These are phyloP conservation scores for Verbena officinalis DNA, from an alignment of 257 asterid species.

Conservation along the genomic window DNA sequence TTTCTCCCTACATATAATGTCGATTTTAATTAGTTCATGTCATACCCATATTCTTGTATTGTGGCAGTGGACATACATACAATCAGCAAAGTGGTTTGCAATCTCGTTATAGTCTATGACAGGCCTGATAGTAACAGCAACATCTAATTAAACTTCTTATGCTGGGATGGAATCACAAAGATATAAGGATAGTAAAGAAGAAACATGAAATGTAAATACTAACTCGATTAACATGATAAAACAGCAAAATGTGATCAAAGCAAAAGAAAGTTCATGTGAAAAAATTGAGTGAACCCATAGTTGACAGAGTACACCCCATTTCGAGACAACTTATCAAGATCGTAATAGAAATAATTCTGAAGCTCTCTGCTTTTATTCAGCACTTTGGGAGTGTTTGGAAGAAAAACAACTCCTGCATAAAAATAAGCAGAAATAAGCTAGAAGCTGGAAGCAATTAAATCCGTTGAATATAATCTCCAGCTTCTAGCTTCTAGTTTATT, in stretches of 20 bases:
- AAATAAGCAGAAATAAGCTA: too few relatives aligned
- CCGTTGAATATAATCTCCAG: too few relatives aligned
- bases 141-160: constrained; percentile 16
- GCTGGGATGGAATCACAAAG: constrained; percentile 15
- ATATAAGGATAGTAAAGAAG: constrained; percentile 15
- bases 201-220: background rate
- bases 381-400: too few relatives aligned
- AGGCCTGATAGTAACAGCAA: constrained; percentile 60
- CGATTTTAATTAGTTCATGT: constrained; percentile 21
- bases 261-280: constrained; percentile 7
- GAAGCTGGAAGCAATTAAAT: too few relatives aligned
- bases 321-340: too few relatives aligned
- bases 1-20: too few relatives aligned
- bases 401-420: too few relatives aligned
- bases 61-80: constrained; percentile 79
- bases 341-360: too few relatives aligned
- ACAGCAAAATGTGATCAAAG: background rate
- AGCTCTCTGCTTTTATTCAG: too few relatives aligned
- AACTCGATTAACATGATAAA: constrained; percentile 3
- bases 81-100: constrained; percentile 80
- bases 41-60: constrained; percentile 71
- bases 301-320: constrained; percentile 82
- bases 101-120: constrained; percentile 79
- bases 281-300: constrained; percentile 39
- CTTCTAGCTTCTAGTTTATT: too few relatives aligned